A percentile compares a stretch with the other conserved stretches of the same genome.
phyloP scores from a whole-genome alignment of 2,329 filamentous ascomycete genomes.

The Corinectria fuckeliana region DNA sequence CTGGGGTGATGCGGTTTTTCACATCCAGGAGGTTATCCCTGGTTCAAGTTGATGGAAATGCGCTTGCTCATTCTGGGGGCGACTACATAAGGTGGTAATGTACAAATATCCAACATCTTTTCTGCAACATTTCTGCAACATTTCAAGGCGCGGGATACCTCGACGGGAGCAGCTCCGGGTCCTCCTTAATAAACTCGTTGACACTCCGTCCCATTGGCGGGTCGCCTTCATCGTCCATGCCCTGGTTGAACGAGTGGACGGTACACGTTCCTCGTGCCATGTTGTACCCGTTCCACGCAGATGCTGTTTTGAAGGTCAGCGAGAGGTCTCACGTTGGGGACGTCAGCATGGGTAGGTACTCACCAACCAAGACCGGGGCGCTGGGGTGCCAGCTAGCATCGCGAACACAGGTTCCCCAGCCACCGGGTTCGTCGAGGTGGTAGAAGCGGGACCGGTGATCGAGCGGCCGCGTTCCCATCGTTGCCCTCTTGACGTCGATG shows the following conservation, averaged over 20 bases:
- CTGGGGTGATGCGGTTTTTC: slow-evolving; percentile 20
- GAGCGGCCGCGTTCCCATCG: slow-evolving; percentile 64
- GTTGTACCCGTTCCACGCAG: slow-evolving; percentile 81
- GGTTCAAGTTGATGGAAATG: slow-evolving; percentile 13
- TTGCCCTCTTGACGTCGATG: slow-evolving; percentile 79
- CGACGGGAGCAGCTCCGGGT: slow-evolving; percentile 36
- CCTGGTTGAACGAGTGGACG: slow-evolving; percentile 79
- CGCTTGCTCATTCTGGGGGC: slow-evolving; percentile 2
- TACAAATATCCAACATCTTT: slow-evolving; percentile 36
- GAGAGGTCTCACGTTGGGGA: too few species aligned
- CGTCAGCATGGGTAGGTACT: slow-evolving; percentile 42
- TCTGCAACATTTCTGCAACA: slow-evolving; percentile 17
- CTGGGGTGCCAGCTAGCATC: slow-evolving; percentile 92
- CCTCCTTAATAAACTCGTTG: slow-evolving; percentile 62
- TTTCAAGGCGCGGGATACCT: slow-evolving; percentile 22
- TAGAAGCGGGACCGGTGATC: slow-evolving; percentile 63
- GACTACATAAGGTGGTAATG: slow-evolving; percentile 25
- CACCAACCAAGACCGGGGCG: slow-evolving; percentile 76
- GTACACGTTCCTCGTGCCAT: slow-evolving; percentile 77
- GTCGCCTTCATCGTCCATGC: slow-evolving; percentile 67
- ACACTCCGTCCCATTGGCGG: slow-evolving; percentile 63
- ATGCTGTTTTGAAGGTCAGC: slow-evolving; percentile 60
- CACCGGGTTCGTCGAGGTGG: slow-evolving; percentile 59
- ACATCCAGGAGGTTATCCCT: slow-evolving; percentile 14
- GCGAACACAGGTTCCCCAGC: slow-evolving; percentile 80